Base-by-base conservation (phyloP, 78 protist genomes). In the Dictyostelium capitatum region DNA sequence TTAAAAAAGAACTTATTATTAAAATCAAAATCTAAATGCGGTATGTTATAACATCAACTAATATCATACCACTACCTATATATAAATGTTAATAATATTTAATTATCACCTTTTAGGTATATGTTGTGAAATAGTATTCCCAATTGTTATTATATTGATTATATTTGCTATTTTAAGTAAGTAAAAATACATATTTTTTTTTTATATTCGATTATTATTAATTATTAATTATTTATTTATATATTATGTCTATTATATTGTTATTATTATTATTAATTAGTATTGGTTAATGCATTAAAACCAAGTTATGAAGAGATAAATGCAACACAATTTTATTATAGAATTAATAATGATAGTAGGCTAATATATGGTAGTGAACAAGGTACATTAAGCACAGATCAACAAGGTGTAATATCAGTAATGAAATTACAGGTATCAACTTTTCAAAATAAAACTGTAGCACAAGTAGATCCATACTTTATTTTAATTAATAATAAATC, bases 81-180 rank as follows among this genome's bases (percentile, higher is more conserved):
- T n/a, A n/a, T n/a, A n/a, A n/a, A n/a, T n/a, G n/a, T n/a, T n/a
- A n/a, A n/a, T n/a, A n/a, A n/a, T n/a, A n/a, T n/a, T n/a, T n/a
- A n/a, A n/a, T n/a, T n/a, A 37, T 37, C 43, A 37, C 1, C 43
- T 37, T 37, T 37, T 37, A 37, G 43, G 43, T 37, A 84, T 84
- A 12, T 37, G 47, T 59, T 84, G 91, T 53, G 91, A 84, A 47
- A 57, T 84, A 41, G 73, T 84, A 57, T 84, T 84, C 1, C 82
- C 82, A 23, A 41, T 84, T 6, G 73, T 84, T 0, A 84, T 84
- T 53, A 32, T 73, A 6, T 23, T 28, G 6, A n/a, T 84, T 6
- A 6, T 84, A 7, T 73, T 84, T 54, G 50, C 78, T 28, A 84
- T 84, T 43, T 59, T 84, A 47, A 72, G 91, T 84, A 74, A 37